Percentiles rank a stretch among this genome's conserved stretches.
Conservation (phyloP, 306 rosid species). For the Acmispon strigosus region DNA sequence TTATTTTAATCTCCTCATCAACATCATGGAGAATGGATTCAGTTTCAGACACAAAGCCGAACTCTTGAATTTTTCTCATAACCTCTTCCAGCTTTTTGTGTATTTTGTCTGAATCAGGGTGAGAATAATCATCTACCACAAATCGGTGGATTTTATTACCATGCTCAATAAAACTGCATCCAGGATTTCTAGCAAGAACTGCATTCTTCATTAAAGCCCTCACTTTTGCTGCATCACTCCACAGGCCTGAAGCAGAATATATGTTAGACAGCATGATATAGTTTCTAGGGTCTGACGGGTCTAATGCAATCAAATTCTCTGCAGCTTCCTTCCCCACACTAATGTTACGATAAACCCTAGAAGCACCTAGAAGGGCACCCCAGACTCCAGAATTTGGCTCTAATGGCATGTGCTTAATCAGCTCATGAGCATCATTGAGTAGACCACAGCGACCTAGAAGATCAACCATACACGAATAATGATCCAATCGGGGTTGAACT, state of each 20-base stretch:
- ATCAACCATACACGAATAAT: constrained; percentile 87
- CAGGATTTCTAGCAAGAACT: constrained; percentile 41
- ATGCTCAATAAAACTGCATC: constrained; percentile 60
- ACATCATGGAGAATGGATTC: constrained; percentile 61
- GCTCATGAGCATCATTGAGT: constrained; percentile 48
- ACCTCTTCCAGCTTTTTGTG: constrained; percentile 51
- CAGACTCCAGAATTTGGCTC: constrained; percentile 74
- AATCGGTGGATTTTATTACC: constrained; percentile 49
- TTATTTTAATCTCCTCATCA: constrained; percentile 53
- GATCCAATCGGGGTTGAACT: constrained; percentile 58
- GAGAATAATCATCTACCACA: constrained; percentile 55
- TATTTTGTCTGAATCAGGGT: constrained; percentile 54
- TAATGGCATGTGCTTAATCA: constrained; percentile 54
- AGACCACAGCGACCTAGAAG: constrained; percentile 69
- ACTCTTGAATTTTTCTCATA: constrained; percentile 38
- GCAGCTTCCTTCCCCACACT: constrained; percentile 68
- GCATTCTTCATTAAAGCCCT: constrained; percentile 61
- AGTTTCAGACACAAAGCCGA: constrained; percentile 58
- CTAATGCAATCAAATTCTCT: constrained; percentile 45
- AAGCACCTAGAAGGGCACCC: constrained; percentile 83
- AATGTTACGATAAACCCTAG: constrained; percentile 51
- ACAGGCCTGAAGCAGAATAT: constrained; percentile 55
- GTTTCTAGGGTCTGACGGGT: constrained; percentile 59
- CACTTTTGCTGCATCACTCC: constrained; percentile 62
- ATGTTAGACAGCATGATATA: constrained; percentile 68